Evolutionary conservation across 805 yeast genomes (phyloP).

Genomic region (Kockiozyma suomiensis): DNA sequence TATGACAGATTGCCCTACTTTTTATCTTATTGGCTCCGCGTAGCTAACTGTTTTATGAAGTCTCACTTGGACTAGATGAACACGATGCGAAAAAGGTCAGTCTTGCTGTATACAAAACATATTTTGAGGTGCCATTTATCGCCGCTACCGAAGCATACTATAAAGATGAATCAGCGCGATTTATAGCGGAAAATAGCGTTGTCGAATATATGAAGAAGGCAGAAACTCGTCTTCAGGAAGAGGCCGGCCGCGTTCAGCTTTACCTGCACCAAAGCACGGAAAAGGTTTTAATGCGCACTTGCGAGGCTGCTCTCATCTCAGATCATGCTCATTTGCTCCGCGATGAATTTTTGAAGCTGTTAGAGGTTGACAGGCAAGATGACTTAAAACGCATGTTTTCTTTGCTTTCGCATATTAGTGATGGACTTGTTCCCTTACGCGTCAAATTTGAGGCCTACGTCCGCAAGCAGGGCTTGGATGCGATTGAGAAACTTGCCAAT

Average conservation of each 20-base stretch:
- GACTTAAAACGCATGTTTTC: constrained; percentile 79
- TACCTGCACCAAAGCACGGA: constrained; percentile 86
- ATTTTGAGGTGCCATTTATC: constrained; percentile 77
- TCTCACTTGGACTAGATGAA: constrained; percentile 84
- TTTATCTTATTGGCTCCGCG: background rate
- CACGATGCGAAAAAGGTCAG: constrained; percentile 86
- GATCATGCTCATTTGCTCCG: constrained; percentile 77
- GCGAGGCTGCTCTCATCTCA: constrained; percentile 75
- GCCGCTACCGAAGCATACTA: constrained; percentile 61
- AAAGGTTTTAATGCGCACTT: constrained; percentile 69
- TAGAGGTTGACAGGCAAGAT: constrained; percentile 69
- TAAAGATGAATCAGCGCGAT: constrained; percentile 64
- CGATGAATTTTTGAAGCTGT: constrained; percentile 70
- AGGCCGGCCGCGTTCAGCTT: constrained; percentile 72
- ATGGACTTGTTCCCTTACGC: constrained; percentile 77
- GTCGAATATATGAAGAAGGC: constrained; percentile 90
- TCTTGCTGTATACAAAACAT: constrained; percentile 74
- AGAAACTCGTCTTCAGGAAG: constrained; percentile 78
- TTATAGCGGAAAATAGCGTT: constrained; percentile 72
- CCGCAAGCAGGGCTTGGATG: constrained; percentile 60
- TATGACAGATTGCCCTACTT: background rate
- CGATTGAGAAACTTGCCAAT: constrained; percentile 59
- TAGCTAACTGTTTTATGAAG: constrained; percentile 40
- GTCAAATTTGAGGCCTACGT: constrained; percentile 72
- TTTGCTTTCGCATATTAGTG: constrained; percentile 74